Conservation (phyloP, 345 rosid species). For the Populus euphratica region DNA sequence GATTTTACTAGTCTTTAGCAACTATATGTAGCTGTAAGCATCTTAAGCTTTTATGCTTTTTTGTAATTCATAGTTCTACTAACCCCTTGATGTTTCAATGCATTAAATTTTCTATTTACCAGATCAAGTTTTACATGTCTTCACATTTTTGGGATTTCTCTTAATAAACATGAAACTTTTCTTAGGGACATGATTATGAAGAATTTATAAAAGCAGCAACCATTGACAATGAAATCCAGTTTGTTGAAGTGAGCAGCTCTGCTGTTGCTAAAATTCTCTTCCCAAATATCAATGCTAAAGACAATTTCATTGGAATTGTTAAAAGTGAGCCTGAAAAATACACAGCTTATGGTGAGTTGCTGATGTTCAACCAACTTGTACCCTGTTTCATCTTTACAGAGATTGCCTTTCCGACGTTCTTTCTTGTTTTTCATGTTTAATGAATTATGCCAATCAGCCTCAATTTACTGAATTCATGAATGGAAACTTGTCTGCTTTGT, state of each 20-base stretch:
- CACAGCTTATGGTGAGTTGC: slow-evolving; percentile 59
- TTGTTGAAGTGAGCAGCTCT: slow-evolving; percentile 47
- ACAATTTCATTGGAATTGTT: slow-evolving; percentile 61
- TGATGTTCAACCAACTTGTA: background rate
- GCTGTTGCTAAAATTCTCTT: slow-evolving; percentile 53
- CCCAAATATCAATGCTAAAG: slow-evolving; percentile 40
- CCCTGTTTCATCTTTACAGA: background rate
- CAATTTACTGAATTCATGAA: slow-evolving; percentile 7
- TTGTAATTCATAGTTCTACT: background rate
- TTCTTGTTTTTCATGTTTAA: background rate
- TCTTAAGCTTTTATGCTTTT: background rate
- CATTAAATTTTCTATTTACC: background rate
- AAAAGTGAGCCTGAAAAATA: slow-evolving; percentile 78
- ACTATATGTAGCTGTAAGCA: background rate
- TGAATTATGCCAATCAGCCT: background rate
- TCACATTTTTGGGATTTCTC: background rate
- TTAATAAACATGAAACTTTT: slow-evolving; percentile 3
- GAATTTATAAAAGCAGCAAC: slow-evolving; percentile 71
- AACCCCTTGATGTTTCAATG: background rate
- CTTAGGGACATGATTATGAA: slow-evolving; percentile 56
- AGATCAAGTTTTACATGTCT: background rate
- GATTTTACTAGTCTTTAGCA: background rate
- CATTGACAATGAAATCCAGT: slow-evolving; percentile 65
- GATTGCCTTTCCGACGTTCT: background rate
- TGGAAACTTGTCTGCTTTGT: slow-evolving; percentile 27